Conservation (phyloP, 2,329 filamentous ascomycete species). For the Pseudocercospora fuligena region DNA sequence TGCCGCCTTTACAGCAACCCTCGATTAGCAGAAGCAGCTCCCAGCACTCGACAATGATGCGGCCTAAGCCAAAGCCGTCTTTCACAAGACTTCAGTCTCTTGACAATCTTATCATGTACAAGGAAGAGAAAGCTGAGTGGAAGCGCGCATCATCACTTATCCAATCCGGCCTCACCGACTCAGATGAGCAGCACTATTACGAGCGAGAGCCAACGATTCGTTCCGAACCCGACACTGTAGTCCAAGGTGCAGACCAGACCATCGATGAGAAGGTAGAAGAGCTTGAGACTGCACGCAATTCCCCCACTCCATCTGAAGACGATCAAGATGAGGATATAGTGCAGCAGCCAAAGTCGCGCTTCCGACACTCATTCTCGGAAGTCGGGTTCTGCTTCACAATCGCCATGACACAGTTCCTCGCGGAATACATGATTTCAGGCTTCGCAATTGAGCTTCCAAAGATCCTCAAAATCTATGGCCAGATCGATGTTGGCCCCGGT, state of each 20-base stretch:
- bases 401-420: slow-evolving; percentile 43
- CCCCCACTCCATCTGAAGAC: slow-evolving; percentile 7
- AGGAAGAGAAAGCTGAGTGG: slow-evolving; percentile 37
- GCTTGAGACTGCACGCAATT: neutral
- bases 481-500: slow-evolving; percentile 9
- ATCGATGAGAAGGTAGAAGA: slow-evolving; percentile 17
- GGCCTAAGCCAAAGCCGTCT: slow-evolving; percentile 33
- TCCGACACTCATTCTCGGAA: slow-evolving; percentile 39
- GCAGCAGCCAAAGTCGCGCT: slow-evolving; percentile 28
- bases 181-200: slow-evolving; percentile 9
- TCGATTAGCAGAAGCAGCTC: slow-evolving; percentile 29
- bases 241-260: slow-evolving; percentile 3
- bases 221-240: slow-evolving; percentile 20
- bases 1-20: slow-evolving; percentile 25
- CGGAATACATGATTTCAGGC: slow-evolving; percentile 45
- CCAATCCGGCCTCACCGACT: slow-evolving; percentile 20
- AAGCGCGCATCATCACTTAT: slow-evolving; percentile 32
- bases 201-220: slow-evolving; percentile 21
- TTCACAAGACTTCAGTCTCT: slow-evolving; percentile 38
- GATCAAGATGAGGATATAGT: neutral
- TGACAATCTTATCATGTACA: slow-evolving; percentile 40
- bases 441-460: slow-evolving; percentile 43
- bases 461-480: slow-evolving; percentile 28
- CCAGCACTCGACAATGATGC: slow-evolving; percentile 21
- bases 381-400: slow-evolving; percentile 44